Base-by-base conservation (phyloP, 1,139 yeast species). In the Suhomyces wounanorum region DNA sequence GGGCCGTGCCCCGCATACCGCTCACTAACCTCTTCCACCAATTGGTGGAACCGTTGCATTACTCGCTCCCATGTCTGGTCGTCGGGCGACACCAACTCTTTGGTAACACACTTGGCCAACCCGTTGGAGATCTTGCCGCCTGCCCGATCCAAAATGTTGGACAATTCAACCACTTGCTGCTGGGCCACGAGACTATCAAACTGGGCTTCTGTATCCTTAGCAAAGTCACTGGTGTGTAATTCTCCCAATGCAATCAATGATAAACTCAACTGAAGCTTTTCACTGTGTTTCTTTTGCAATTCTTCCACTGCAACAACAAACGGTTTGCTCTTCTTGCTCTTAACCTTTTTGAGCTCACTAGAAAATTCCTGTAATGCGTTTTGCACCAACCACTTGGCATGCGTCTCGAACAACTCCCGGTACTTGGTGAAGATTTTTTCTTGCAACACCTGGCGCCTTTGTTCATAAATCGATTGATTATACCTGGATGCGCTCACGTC, bases 401-500 rank as follows among this genome's bases (percentile, higher is more conserved):
- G 67, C 1, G 55, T 47, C 21, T 76, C 75, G 59, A 78, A 77
- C n/a, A 83, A 66, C 31, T 71, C 75, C 36, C 66, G 64, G 44
- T 83, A 73, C 53, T 73, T 74, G 0, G 54, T 55, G 52, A 79
- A 74, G 31, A 89, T 68, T 55, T 79, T 82, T 3, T 66, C 68
- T 1, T 62, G 52, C 52, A 92, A 74, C 11, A 72, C 74, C 1
- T 58, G 58, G 49, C 86, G 78, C 62, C 87, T 87, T 48, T 84
- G 86, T 45, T 73, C 65, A 65, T 87, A 91, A 2, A 90, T 94
- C 1, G 78, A 57, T 44, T 75, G 71, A 50, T 83, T 79, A 64
- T 92, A 92, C 50, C 90, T 82, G 1, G 92, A 78, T 1, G 97
- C 97, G 53, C 78, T 76, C 13, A 73, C 61, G 61, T 89, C 95